Percentiles rank a stretch among this genome's conserved stretches.
Evolutionary conservation across 352 stramenopile genomes (phyloP).

Genomic region (Globisporangium emineosum): DNA sequence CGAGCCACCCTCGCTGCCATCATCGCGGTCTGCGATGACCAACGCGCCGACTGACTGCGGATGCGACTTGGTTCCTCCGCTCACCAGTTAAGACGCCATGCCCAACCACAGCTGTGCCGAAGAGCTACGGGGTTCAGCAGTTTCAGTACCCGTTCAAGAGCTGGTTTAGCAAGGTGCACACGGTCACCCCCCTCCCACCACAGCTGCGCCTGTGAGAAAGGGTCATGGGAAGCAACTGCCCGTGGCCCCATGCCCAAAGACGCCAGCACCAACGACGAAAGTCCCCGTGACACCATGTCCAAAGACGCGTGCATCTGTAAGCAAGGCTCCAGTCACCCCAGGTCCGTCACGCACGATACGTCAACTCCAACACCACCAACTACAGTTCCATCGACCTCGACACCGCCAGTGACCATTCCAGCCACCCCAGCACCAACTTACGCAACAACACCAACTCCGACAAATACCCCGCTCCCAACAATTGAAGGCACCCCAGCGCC

Average conservation of each 20-base stretch:
- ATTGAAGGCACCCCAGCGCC: too few relatives aligned
- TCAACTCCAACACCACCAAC: not conserved
- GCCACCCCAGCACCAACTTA: not conserved
- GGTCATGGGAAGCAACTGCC: not conserved
- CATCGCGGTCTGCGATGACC: not conserved
- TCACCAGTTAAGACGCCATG: not conserved
- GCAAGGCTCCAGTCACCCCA: not conserved
- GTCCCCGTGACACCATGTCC: not conserved
- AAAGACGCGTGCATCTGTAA: too few relatives aligned
- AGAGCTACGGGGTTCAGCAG: not conserved
- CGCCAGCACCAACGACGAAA: not conserved
- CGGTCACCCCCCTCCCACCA: not conserved
- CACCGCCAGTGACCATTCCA: not conserved
- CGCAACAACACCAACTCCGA: too few relatives aligned
- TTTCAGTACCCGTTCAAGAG: not conserved
- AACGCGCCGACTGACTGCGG: conserved; percentile 1
- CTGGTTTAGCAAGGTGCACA: not conserved
- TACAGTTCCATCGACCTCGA: not conserved
- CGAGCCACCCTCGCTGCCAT: not conserved
- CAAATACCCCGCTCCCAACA: too few relatives aligned
- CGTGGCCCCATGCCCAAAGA: not conserved
- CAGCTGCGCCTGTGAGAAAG: not conserved
- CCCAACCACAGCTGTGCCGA: not conserved
- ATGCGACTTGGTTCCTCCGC: conserved; percentile 3
- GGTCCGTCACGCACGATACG: not conserved